These are phyloP conservation scores for Paecilomyces sp. DNA, from an alignment of 2,329 filamentous ascomycete species.

Conservation along the genomic window DNA sequence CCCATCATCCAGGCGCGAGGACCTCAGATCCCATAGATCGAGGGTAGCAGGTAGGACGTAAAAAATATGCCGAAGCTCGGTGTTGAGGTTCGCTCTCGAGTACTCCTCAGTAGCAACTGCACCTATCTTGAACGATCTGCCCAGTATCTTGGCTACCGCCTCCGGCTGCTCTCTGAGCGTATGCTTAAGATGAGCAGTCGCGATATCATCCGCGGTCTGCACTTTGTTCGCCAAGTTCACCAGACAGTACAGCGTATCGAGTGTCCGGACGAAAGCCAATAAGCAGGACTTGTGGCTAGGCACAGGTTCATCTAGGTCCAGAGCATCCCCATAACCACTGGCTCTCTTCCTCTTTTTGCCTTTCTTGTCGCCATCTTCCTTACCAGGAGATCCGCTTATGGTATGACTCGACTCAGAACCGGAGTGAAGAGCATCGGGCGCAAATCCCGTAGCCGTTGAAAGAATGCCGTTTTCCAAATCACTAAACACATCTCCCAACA, in stretches of 20 bases:
- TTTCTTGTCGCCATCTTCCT: slow-evolving; percentile 15
- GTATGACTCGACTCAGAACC: slow-evolving; percentile 30
- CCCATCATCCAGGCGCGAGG: slow-evolving; percentile 23
- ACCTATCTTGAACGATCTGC: slow-evolving; percentile 26
- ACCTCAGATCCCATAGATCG: slow-evolving; percentile 32
- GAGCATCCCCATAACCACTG: slow-evolving; percentile 13
- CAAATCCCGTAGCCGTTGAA: slow-evolving; percentile 7
- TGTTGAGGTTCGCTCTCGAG: slow-evolving; percentile 18
- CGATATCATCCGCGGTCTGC: slow-evolving; percentile 19
- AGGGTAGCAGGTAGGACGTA: slow-evolving; percentile 26
- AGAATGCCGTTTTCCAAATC: slow-evolving; percentile 39
- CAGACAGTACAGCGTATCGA: slow-evolving; percentile 28
- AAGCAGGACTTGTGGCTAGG: slow-evolving; percentile 24
- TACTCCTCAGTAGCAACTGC: slow-evolving; percentile 23
- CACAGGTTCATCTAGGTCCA: slow-evolving; percentile 23
- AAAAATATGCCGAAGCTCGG: slow-evolving; percentile 26
- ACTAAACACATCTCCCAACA: slow-evolving; percentile 59
- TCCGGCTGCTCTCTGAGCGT: slow-evolving; percentile 30
- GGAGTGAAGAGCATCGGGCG: slow-evolving; percentile 15
- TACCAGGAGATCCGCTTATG: slow-evolving; percentile 18
- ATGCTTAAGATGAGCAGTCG: slow-evolving; percentile 34
- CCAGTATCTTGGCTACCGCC: slow-evolving; percentile 26
- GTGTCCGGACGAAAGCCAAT: slow-evolving; percentile 22
- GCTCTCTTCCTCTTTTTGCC: slow-evolving; percentile 33
- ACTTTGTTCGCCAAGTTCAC: slow-evolving; percentile 19